Base-by-base conservation (phyloP, 306 rosid species). In the Pyrus betulifolia region DNA sequence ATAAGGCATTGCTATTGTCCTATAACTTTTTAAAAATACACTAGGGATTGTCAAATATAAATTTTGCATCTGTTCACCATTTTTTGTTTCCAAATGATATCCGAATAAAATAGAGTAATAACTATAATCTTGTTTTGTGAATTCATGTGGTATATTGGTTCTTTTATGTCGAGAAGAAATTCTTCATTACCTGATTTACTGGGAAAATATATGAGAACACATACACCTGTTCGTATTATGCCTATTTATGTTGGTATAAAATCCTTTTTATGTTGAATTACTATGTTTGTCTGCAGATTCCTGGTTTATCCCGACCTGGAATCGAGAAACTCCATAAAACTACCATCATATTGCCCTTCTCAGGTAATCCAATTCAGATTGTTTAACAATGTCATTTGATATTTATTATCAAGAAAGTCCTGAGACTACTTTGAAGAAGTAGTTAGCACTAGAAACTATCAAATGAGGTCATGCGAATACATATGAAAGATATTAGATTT, bases 281-380 rank as follows among this genome's bases (percentile, higher is more conserved):
- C 77, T 57, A 61, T 79, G 68, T 59, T 67, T 67, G 7, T 78
- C 42, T 87, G 84, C 91, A 94, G 98, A 84, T 94, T 90, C 83
- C 82, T 83, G 71, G 91, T 89, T 77, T 90, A 87, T 88, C 98
- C 97, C 22, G 97, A 92, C 85, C 83, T 94, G 76, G 97, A 94
- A 86, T 90, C 96, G 52, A 90, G 98, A 86, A 94, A 90, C 87
- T 86, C 91, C 77, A 77, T 92, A 77, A 67, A 79, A 44, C 82
- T 92, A 76, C 98, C 98, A 44, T 85, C 97, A 38, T 67, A 78
- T 74, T 92, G 97, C 86, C 97, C 91, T 44, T 71, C 84, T 78
- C 91, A 76, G 91, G 97, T 75, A 21, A 65, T 81, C 73, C 71
- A 28, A 67, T 67, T 71, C 21, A 70, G 80, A 72, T 9, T 42